Evolutionary conservation across 306 rosid genomes (phyloP), one percentile per base, ranked within the genome.

Genomic region (Rubus parviflorus): DNA sequence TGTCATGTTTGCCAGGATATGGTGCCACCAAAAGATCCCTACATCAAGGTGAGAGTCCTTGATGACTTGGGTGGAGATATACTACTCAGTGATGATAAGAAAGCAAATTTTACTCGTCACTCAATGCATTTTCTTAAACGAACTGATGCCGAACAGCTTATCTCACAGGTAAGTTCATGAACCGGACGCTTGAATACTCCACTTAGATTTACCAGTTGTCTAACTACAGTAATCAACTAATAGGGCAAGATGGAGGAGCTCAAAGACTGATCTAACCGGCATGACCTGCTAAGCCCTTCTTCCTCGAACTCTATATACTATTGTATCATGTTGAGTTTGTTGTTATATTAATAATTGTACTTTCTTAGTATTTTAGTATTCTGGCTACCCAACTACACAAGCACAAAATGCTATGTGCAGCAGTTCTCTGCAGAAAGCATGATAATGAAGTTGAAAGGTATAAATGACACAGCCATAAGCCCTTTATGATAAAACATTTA

Each of bases 1-100:
- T 69, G 68, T 52, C 49, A 38, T 41, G 79, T 77, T 86, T 85
- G 78, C 71, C 83, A 94, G 98, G 98, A 94, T 81, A 89, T 92
- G 97, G 95, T 94, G 68, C 98, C 98, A 12, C 98, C 97, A 35
- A 94, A 94, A 80, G 98, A 94, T 82, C 97, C 98, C 51, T 94
- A 86, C 76, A 90, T 94, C 82, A 83, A 92, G 84, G 97, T 94
- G 79, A 87, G 98, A 77, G 97, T 94, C 38, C 91, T 94, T 20
- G 92, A 94, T 35, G 97, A 94, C 81, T 84, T 94, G 51, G 97
- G 95, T 13, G 92, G 87, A 75, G 97, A 84, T 40, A 87, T 92
- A 40, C 81, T 94, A 61, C 88, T 90, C 65, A 92, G 93, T 52
- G 96, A 93, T 69, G 89, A 88, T 78, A 94, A 92, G 90, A 84